Conservation (phyloP, 1,284 basidiomycete genomes). For the Wallemia hederae region DNA sequence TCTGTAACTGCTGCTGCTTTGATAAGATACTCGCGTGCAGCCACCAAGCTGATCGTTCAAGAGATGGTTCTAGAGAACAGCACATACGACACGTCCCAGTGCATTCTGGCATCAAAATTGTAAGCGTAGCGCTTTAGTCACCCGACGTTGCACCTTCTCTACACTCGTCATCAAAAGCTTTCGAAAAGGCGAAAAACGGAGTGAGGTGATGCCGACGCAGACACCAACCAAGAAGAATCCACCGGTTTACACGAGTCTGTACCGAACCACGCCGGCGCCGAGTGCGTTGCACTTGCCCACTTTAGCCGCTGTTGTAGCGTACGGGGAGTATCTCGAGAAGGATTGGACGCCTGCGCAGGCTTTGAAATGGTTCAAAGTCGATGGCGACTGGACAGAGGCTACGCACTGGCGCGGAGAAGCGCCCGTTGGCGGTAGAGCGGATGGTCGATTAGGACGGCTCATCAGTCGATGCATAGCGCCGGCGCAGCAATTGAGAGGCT, state of each 20-base stretch:
- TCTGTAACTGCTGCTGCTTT: too few species aligned
- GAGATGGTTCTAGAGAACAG: too few species aligned
- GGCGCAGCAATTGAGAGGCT: background rate
- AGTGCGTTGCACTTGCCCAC: background rate
- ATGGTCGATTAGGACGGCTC: conserved; percentile 1
- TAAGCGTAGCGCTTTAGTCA: background rate
- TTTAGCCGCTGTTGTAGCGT: background rate
- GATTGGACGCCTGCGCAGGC: conserved; percentile 1
- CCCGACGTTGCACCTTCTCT: background rate
- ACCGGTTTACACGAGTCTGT: background rate
- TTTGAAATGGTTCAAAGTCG: conserved; percentile 1
- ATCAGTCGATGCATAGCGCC: conserved; percentile 1
- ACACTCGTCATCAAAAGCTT: background rate
- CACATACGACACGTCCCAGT: too few species aligned
- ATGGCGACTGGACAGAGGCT: conserved; percentile 4
- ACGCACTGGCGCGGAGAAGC: conserved; percentile 2
- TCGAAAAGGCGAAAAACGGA: too few species aligned
- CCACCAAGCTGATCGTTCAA: too few species aligned
- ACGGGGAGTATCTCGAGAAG: background rate
- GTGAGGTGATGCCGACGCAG: background rate
- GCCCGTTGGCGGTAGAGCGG: background rate
- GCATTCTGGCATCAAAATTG: too few species aligned
- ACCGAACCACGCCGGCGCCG: background rate
- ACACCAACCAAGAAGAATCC: background rate
- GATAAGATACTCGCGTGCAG: too few species aligned